Evolutionary conservation across 495 filamentous ascomycete species (phyloP).

Genomic region (Astrothelium subdiscretum): DNA sequence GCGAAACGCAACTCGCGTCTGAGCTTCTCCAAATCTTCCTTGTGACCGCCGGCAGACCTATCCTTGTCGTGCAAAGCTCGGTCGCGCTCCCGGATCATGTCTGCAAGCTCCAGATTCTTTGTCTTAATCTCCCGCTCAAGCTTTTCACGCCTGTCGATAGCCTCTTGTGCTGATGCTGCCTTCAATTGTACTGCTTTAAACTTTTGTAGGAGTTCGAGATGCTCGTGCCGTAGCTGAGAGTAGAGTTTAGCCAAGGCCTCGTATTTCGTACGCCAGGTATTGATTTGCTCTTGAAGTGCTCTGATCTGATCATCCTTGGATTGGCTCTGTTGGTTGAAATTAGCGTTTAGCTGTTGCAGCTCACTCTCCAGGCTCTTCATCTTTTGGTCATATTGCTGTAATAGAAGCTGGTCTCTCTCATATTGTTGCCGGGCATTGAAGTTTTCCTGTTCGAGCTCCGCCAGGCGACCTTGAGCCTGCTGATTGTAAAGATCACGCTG

Average conservation of each 20-base stretch:
- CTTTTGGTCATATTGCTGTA: slow-evolving; percentile 89
- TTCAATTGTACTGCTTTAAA: slow-evolving; percentile 94
- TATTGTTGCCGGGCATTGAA: slow-evolving; percentile 90
- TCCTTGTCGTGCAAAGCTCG: slow-evolving; percentile 90
- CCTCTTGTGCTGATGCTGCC: slow-evolving; percentile 91
- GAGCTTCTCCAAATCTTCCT: slow-evolving; percentile 89
- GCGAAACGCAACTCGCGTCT: slow-evolving; percentile 94
- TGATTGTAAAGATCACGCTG: slow-evolving; percentile 75
- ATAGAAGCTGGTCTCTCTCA: slow-evolving; percentile 89
- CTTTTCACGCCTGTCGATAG: slow-evolving; percentile 88
- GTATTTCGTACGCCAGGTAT: slow-evolving; percentile 94
- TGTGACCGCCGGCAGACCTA: slow-evolving; percentile 68
- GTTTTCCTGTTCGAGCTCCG: slow-evolving; percentile 90
- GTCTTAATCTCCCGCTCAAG: slow-evolving; percentile 95
- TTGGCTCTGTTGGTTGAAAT: slow-evolving; percentile 68
- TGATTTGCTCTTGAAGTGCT: slow-evolving; percentile 85
- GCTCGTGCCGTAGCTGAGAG: slow-evolving; percentile 88
- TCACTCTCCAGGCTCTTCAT: slow-evolving; percentile 89
- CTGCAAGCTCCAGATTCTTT: slow-evolving; percentile 93
- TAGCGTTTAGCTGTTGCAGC: slow-evolving; percentile 66
- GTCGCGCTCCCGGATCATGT: slow-evolving; percentile 97
- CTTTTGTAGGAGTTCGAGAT: slow-evolving; percentile 85
- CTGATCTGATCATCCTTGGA: slow-evolving; percentile 93
- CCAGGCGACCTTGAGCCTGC: slow-evolving; percentile 85
- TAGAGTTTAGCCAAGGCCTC: slow-evolving; percentile 94